Base-by-base conservation (phyloP, 2,329 filamentous ascomycete genomes). In the Raffaelea albimanens region DNA sequence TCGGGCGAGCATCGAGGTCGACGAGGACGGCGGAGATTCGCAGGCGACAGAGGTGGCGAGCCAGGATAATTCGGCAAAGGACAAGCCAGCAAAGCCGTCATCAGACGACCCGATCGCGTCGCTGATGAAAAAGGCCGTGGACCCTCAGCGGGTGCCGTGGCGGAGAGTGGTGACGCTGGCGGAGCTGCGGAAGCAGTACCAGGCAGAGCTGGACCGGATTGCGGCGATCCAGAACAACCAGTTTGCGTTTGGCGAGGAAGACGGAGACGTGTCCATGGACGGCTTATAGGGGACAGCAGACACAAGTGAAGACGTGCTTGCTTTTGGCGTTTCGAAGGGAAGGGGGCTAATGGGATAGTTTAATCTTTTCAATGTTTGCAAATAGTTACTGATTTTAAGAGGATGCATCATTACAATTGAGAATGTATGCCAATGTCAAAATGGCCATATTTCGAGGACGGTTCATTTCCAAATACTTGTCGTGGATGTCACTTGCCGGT, bases 211-310 rank as follows among this genome's bases (percentile, higher is more conserved):
- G 59, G 93, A 98, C 66, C 77, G 88, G 53, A 84, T 93, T 56
- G 87, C 85, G 45, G 85, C 87, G 46, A 89, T 96, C 62, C 83
- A 93, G 66, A 86, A 87, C 60, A 89, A 94, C 49, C 82, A 94
- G 61, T 96, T 94, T 71, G 85, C 85, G 16, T 87, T 96, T 52
- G 67, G 68, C 25, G 67, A 66, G 14, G 42, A 38, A 22, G 45
- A 39, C 34, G 73, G 68, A 20, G 68, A 71, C 46, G 72, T 78
- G 54, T 59, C 65, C 49, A 79, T 80, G 74, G 73, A 76, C 55
- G 64, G 76, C 56, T 62, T 66, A 55, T 39, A 39, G 33, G 41
- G 38, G 25, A n/a, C 7, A 33, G 18, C 4, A 25, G 41, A 11
- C 2, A 23, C 33, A 40, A 22, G 39, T 10, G 20, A 40, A 21